Evolutionary conservation across 1,139 yeast genomes (phyloP), one percentile per base, ranked within the genome.

Genomic region (Yamadazyma triangularis): DNA sequence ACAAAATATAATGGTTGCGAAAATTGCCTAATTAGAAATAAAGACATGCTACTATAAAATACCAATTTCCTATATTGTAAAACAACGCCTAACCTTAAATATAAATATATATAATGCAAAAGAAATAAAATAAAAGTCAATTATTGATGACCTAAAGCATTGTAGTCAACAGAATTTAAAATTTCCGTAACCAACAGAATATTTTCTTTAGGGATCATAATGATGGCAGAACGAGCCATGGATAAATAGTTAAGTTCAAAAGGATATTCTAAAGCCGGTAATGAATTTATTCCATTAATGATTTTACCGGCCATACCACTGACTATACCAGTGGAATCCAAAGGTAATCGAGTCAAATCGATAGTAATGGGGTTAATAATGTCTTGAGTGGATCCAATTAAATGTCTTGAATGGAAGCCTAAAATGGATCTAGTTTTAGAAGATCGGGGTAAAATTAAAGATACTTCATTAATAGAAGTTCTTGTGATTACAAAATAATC

Each of bases 291-390:
- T 3, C 66, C 66, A 27, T 56, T 58, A 22, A 73, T 49, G 20
- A 77, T 51, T 33, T 59, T 63, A 32, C 74, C 60, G 1, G 86
- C 83, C 20, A 79, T 68, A 1, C 85, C 84, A 0, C 84, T 78
- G 1, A 79, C 85, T 33, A 79, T 77, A 29, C 86, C 86, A 7
- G 81, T 77, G 5, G 78, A 64, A 47, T 78, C 79, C 26, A 76
- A 56, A 0, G 85, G 85, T 23, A 79, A 52, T 18, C 55, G 55
- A n/a, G 70, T 58, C 35, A 79, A 64, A 45, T 79, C 80, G 24
- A 79, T 67, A 2, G 70, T 59, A 4, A 79, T 63, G 0, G 86
- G 85, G n/a, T 71, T 61, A 28, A 78, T 64, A 23, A 62, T 59
- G 45, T 79, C 86, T 38, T 70, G 73, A 12, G 70, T 58, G 2